phyloP scores from a whole-genome alignment of 192 early-diverging fungal species.

The Coemansia sp. region DNA sequence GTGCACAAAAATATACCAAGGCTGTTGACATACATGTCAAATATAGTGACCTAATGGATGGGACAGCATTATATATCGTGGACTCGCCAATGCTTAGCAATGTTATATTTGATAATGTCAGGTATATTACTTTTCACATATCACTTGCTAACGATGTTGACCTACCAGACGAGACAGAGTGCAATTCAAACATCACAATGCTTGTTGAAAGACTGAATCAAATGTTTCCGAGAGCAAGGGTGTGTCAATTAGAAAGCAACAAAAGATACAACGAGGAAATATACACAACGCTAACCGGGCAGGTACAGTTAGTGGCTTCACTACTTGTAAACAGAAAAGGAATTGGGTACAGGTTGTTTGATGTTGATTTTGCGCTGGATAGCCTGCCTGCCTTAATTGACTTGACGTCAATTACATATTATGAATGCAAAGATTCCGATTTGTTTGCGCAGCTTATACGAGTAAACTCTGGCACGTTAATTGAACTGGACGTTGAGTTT shows the following conservation, averaged over 20 bases:
- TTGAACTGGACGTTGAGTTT: neutral
- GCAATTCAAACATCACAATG: neutral
- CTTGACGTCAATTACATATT: neutral
- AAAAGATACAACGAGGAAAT: neutral
- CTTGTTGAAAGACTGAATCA: neutral
- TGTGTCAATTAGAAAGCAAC: neutral
- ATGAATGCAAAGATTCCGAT: neutral
- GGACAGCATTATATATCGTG: neutral
- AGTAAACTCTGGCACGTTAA: neutral
- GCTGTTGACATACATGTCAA: neutral
- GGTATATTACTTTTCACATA: neutral
- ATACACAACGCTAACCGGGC: neutral
- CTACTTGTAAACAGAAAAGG: neutral
- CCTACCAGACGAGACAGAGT: neutral
- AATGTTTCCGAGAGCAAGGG: neutral
- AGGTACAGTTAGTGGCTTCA: neutral
- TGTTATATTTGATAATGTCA: neutral
- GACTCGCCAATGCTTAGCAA: neutral
- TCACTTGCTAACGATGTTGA: neutral
- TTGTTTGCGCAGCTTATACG: neutral
- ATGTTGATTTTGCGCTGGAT: neutral
- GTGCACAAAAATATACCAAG: neutral
- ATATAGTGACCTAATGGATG: neutral
- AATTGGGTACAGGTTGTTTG: neutral
- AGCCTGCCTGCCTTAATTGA: neutral